Percentiles rank a stretch among this genome's conserved stretches.
These are phyloP conservation scores for Blyttiomyces sp. DNA, from an alignment of 371 early-diverging fungal species.

Conservation along the genomic window DNA sequence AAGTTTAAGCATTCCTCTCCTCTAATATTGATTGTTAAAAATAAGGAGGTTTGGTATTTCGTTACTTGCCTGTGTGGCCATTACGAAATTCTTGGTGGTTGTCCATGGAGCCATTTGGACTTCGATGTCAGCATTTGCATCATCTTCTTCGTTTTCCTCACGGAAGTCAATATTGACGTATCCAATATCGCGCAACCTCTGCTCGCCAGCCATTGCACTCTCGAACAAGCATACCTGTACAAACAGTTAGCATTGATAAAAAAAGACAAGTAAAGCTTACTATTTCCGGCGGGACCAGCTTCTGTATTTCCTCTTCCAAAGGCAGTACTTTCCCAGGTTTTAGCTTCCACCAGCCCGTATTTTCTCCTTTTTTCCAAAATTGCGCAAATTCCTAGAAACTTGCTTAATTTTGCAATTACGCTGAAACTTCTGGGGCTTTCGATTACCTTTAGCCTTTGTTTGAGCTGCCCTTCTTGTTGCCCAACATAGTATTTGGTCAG, in stretches of 20 bases:
- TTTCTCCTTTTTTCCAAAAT: slow-evolving; percentile 85
- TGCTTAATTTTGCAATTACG: too few relatives aligned
- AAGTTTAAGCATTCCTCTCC: too few relatives aligned
- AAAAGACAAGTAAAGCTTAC: slow-evolving; percentile 20
- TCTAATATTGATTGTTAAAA: too few relatives aligned
- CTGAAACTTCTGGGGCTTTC: background rate
- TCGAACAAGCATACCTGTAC: slow-evolving; percentile 87
- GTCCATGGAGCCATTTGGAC: slow-evolving; percentile 97
- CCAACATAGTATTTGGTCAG: slow-evolving; percentile 79
- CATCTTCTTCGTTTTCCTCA: slow-evolving; percentile 57
- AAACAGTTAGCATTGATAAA: background rate
- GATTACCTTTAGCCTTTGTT: slow-evolving; percentile 62
- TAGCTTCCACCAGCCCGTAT: slow-evolving; percentile 91
- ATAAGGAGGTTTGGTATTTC: too few relatives aligned
- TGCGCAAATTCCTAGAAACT: slow-evolving; percentile 95
- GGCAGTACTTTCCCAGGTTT: slow-evolving; percentile 82
- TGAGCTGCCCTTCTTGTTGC: slow-evolving; percentile 78
- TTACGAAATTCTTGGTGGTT: slow-evolving; percentile 90
- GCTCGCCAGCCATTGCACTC: slow-evolving; percentile 95
- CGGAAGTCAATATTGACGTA: slow-evolving; percentile 69
- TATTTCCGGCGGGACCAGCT: slow-evolving; percentile 98
- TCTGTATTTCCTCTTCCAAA: slow-evolving; percentile 90
- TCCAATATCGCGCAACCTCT: slow-evolving; percentile 92
- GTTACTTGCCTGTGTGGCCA: slow-evolving; percentile 61
- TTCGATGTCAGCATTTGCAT: slow-evolving; percentile 73